Conservation (phyloP, 495 filamentous ascomycete genomes). For the Amphirosellinia nigrospora region DNA sequence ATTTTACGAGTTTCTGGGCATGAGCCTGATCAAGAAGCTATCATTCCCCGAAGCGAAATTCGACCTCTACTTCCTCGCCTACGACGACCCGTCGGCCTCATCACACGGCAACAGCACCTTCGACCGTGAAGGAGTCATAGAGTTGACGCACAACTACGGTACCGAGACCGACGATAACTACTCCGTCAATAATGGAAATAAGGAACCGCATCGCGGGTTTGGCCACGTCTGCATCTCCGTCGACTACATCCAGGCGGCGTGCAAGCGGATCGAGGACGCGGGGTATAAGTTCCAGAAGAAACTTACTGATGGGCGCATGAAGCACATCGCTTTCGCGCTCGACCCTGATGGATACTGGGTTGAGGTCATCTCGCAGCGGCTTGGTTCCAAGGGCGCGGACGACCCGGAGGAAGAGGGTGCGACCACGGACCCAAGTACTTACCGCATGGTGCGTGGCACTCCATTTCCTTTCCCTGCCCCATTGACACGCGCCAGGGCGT, state of each 20-base stretch:
- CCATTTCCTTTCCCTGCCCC: not conserved
- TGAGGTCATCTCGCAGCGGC: slow-evolving; percentile 64
- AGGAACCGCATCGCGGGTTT: slow-evolving; percentile 84
- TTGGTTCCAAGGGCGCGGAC: slow-evolving; percentile 36
- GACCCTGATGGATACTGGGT: slow-evolving; percentile 97
- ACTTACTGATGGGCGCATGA: slow-evolving; percentile 85
- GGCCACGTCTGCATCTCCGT: slow-evolving; percentile 89
- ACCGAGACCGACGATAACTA: slow-evolving; percentile 86
- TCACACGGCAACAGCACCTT: slow-evolving; percentile 70
- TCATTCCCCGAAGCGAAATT: slow-evolving; percentile 80
- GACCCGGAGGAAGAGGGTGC: slow-evolving; percentile 44
- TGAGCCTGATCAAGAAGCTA: slow-evolving; percentile 80
- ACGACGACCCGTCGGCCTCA: slow-evolving; percentile 67
- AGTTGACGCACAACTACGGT: slow-evolving; percentile 97
- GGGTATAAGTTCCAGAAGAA: slow-evolving; percentile 96
- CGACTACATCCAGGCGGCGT: slow-evolving; percentile 89
- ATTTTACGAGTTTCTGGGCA: slow-evolving; percentile 93
- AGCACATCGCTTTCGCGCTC: slow-evolving; percentile 86
- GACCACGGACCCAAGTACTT: slow-evolving; percentile 48
- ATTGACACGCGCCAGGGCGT: not conserved
- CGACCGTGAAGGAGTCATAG: slow-evolving; percentile 87
- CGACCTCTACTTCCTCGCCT: slow-evolving; percentile 85
- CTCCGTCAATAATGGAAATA: slow-evolving; percentile 87
- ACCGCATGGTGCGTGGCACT: slow-evolving; percentile 49
- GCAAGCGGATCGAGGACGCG: slow-evolving; percentile 84